A percentile compares a stretch with the other conserved stretches of the same genome.
These are phyloP conservation scores for Wickerhamomyces mucosus DNA, from an alignment of 805 yeast genomes.

Conservation along the genomic window DNA sequence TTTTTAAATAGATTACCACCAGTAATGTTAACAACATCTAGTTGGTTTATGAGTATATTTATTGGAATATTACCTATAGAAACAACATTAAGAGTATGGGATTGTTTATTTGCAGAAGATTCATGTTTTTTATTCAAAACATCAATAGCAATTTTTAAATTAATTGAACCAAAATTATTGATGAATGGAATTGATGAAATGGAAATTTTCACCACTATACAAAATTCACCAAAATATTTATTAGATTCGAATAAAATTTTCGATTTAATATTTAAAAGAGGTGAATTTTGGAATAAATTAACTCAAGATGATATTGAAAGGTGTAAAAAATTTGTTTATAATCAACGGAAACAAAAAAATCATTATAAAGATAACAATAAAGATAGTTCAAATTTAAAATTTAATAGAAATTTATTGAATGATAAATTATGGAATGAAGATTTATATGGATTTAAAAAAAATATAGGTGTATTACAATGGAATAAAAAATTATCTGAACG, in stretches of 20 bases:
- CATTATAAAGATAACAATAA: constrained; percentile 10
- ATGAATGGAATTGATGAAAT: constrained; percentile 30
- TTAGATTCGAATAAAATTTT: constrained; percentile 62
- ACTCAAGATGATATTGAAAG: constrained; percentile 76
- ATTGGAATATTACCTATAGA: constrained; percentile 88
- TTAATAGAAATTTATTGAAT: constrained; percentile 17
- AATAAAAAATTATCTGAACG: constrained; percentile 47
- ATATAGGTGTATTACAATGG: constrained; percentile 49
- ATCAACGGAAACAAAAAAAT: constrained; percentile 33
- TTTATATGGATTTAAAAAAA: constrained; percentile 31
- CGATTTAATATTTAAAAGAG: constrained; percentile 66
- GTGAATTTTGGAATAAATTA: constrained; percentile 62
- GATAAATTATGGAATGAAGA: constrained; percentile 29
- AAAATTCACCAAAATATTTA: constrained; percentile 65
- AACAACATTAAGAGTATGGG: constrained; percentile 86
- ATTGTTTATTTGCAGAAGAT: constrained; percentile 86
- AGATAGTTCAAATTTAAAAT: constrained; percentile 16
- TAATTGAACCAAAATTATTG: constrained; percentile 57
- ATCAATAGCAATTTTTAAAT: constrained; percentile 69
- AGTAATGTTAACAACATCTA: constrained; percentile 83
- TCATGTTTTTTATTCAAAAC: constrained; percentile 78
- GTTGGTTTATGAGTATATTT: constrained; percentile 98
- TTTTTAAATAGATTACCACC: constrained; percentile 79
- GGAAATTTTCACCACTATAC: constrained; percentile 77
- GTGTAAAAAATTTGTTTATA: constrained; percentile 70